These are phyloP conservation scores for Xylariaceae sp. DNA, from an alignment of 2,329 filamentous ascomycete genomes.

Conservation along the genomic window DNA sequence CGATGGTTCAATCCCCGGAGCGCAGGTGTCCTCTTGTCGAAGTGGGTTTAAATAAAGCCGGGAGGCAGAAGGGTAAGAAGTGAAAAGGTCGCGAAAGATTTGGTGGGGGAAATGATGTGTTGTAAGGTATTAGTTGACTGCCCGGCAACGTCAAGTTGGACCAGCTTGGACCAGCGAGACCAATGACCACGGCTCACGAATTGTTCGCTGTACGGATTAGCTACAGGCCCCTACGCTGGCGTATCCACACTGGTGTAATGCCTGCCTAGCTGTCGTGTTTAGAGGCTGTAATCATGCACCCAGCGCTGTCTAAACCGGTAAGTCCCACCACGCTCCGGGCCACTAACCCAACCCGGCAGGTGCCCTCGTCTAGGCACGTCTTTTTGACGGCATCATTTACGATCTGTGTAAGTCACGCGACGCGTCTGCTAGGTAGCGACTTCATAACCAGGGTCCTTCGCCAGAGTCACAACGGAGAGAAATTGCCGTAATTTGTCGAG, in stretches of 20 bases:
- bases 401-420: conserved; percentile 2
- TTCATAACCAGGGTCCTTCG: neutral
- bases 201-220: neutral
- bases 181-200: neutral
- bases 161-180: neutral
- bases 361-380: neutral
- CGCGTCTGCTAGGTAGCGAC: conserved; percentile 1
- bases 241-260: neutral
- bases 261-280: neutral
- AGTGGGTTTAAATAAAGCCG: neutral
- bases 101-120: conserved; percentile 2
- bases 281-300: neutral
- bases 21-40: neutral
- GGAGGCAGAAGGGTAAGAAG: neutral
- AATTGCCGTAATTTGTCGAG: neutral
- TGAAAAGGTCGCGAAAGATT: neutral
- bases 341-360: neutral
- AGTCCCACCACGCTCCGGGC: no score
- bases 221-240: no score
- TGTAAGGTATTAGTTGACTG: neutral
- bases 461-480: neutral
- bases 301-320: no score
- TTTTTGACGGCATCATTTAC: neutral
- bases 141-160: neutral
- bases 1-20: neutral